Conservation (phyloP, 73 alveolate genomes). For the Paramecium bursaria region DNA sequence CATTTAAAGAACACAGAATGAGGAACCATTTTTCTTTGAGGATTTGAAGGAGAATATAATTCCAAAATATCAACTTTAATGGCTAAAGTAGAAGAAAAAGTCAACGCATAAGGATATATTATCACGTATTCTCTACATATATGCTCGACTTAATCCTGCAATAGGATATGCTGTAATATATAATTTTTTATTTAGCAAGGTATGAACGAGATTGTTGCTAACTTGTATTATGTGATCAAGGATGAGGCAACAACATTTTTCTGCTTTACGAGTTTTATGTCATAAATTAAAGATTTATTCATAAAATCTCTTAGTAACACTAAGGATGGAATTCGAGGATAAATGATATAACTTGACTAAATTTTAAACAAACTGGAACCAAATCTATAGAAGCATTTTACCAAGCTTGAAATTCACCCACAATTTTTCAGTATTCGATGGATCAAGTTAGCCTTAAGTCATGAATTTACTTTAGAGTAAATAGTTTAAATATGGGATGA, state of each 20-base stretch:
- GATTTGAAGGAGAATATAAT: too few relatives aligned
- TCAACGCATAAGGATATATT: slow-evolving; percentile 20
- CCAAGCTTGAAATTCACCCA: slow-evolving; percentile 14
- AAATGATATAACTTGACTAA: not conserved
- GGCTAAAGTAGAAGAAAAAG: too few relatives aligned
- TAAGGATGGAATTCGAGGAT: slow-evolving; percentile 17
- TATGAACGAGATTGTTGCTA: slow-evolving; percentile 32
- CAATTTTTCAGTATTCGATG: slow-evolving; percentile 39
- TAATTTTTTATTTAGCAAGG: not conserved
- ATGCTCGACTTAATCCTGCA: slow-evolving; percentile 37
- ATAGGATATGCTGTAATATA: not conserved
- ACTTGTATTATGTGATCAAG: not conserved
- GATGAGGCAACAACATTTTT: slow-evolving; percentile 50
- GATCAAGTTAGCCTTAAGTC: slow-evolving; percentile 15
- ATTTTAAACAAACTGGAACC: slow-evolving; percentile 1
- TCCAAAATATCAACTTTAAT: too few relatives aligned
- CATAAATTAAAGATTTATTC: slow-evolving; percentile 12
- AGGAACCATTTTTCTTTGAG: too few relatives aligned
- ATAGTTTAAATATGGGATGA: slow-evolving; percentile 23
- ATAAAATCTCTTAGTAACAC: not conserved
- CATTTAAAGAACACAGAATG: too few relatives aligned
- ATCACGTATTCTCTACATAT: slow-evolving; percentile 1
- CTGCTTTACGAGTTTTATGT: slow-evolving; percentile 43
- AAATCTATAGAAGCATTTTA: not conserved
- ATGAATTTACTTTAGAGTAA: slow-evolving; percentile 36